These are phyloP conservation scores for Pestalotiopsis sp. DNA, from an alignment of 2,329 filamentous ascomycete genomes.

Conservation along the genomic window DNA sequence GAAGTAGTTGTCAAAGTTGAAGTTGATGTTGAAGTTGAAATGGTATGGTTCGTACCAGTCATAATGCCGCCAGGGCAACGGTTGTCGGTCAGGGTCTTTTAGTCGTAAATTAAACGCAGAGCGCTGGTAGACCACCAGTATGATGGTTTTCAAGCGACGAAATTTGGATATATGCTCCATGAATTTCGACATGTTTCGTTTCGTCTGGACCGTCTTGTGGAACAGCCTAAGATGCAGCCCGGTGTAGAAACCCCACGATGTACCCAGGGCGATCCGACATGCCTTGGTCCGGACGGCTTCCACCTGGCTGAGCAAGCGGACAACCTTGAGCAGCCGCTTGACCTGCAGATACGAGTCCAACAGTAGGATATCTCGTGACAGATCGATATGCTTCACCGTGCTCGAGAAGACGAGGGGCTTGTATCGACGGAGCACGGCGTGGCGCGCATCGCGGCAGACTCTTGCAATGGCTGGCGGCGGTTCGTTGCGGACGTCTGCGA, in stretches of 20 bases:
- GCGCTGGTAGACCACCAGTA: slow-evolving; percentile 50
- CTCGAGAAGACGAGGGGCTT: slow-evolving; percentile 44
- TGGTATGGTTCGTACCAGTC: slow-evolving; percentile 48
- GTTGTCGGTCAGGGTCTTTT: slow-evolving; percentile 19
- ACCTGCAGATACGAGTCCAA: slow-evolving; percentile 51
- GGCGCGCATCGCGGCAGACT: slow-evolving; percentile 47
- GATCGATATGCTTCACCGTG: slow-evolving; percentile 50
- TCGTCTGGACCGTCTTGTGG: slow-evolving; percentile 43
- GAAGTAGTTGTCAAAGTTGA: slow-evolving; percentile 45
- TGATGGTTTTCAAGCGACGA: slow-evolving; percentile 39
- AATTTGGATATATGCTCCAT: slow-evolving; percentile 44
- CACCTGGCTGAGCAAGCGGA: slow-evolving; percentile 49
- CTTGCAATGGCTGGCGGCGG: slow-evolving; percentile 45
- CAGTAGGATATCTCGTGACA: slow-evolving; percentile 46
- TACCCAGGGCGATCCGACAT: slow-evolving; percentile 45
- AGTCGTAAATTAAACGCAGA: slow-evolving; percentile 43
- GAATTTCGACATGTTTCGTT: slow-evolving; percentile 43
- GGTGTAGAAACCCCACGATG: slow-evolving; percentile 47
- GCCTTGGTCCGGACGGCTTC: slow-evolving; percentile 43
- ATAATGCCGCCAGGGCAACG: slow-evolving; percentile 33
- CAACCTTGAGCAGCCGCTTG: slow-evolving; percentile 46
- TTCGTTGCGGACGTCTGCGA: slow-evolving; percentile 47
- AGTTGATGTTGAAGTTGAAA: slow-evolving; percentile 50
- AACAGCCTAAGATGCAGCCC: slow-evolving; percentile 49
- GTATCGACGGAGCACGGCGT: slow-evolving; percentile 44